Evolutionary conservation across 1,139 yeast genomes (phyloP), one percentile per base, ranked within the genome.

Genomic region (Scheffersomyces insectosa): DNA sequence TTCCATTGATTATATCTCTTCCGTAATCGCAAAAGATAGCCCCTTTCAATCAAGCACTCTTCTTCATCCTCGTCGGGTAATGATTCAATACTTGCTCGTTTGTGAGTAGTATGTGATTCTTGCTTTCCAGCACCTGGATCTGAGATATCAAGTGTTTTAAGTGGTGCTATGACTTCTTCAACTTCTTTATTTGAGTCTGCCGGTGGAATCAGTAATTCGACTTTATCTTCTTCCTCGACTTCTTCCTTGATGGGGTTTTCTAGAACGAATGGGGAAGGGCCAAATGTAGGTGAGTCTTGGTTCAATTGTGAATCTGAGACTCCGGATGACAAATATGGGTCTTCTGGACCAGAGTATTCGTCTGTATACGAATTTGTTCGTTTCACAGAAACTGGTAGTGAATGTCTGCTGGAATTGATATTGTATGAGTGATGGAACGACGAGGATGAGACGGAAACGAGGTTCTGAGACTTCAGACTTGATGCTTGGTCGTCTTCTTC

Each of bases 1-100:
- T 66, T 71, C 83, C 83, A 79, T 48, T 78, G 79, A 48, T 70
- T 74, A 55, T 72, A 73, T 10, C 70, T 55, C 40, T 70, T 72
- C 41, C 67, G 65, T 14, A 77, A 60, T 4, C 78, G 58, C 31
- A 66, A 52, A 14, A 79, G 50, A 38, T 65, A 60, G 0, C 84
- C 83, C 43, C 64, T 60, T 39, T 70, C 70, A 13, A 79, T 61
- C 5, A 68, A 57, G 39, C 66, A 70, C 47, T 76, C 80, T 42
- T 29, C 57, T 48, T 29, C 39, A 11, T 30, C 34, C 7, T 41
- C 38, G 29, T 8, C 33, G 11, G 27, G 14, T 5, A 20, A n/a
- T 10, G 34, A 31, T 31, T 15, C 14, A 9, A 9, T 14, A 14
- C 11, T 14, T 11, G 23, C 14, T n/a, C 15, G 20, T 31, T 31